These are phyloP conservation scores for Paracoccidioides lutzii DNA, from an alignment of 2,329 filamentous ascomycete species.

Conservation along the genomic window DNA sequence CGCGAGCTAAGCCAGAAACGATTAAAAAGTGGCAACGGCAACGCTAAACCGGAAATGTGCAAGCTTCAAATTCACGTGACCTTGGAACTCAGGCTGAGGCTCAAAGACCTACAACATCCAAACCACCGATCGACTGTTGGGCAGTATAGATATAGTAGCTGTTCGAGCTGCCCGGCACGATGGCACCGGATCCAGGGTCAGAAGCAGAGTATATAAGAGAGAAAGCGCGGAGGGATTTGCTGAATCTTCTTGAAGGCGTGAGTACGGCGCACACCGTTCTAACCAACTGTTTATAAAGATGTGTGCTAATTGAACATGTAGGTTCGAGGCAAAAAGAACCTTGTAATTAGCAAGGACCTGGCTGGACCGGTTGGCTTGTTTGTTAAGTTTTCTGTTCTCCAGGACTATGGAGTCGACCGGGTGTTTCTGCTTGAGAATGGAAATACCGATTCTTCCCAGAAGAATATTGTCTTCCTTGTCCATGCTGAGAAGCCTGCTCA, in stretches of 20 bases:
- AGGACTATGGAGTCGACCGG: slow-evolving; percentile 96
- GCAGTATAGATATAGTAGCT: no score
- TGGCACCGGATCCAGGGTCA: slow-evolving; percentile 32
- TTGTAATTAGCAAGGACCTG: slow-evolving; percentile 82
- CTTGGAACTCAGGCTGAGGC: background rate
- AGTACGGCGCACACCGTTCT: slow-evolving; percentile 39
- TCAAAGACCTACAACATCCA: no score
- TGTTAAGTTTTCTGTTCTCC: slow-evolving; percentile 86
- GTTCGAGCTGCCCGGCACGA: slow-evolving; percentile 13
- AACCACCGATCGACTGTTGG: no score
- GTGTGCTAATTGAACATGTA: slow-evolving; percentile 33
- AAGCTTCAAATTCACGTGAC: background rate
- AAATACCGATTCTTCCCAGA: slow-evolving; percentile 87
- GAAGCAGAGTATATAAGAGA: slow-evolving; percentile 37
- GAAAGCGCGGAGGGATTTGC: slow-evolving; percentile 68
- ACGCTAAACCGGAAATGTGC: no score
- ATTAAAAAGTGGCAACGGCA: no score
- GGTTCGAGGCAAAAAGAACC: slow-evolving; percentile 97
- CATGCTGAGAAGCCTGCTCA: slow-evolving; percentile 79
- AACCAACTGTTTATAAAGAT: slow-evolving; percentile 7
- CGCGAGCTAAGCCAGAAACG: no score
- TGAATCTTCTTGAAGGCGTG: slow-evolving; percentile 89
- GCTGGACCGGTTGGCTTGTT: slow-evolving; percentile 82
- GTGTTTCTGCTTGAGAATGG: slow-evolving; percentile 94
- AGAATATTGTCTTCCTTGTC: slow-evolving; percentile 88